Conservation (phyloP, 306 rosid genomes). For the Acmispon strigosus region DNA sequence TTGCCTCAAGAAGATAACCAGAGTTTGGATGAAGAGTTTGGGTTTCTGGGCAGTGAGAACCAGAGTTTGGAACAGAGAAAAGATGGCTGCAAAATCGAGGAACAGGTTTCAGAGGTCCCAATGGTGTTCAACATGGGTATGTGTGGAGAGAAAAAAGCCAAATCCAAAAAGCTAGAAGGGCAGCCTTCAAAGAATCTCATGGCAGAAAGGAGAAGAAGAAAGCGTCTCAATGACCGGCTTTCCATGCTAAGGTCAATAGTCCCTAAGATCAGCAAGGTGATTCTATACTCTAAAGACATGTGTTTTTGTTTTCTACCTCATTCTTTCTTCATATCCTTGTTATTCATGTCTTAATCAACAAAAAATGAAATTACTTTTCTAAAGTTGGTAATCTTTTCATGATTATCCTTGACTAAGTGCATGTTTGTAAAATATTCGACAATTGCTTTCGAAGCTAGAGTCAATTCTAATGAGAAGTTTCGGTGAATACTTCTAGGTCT, state of each 20-base stretch:
- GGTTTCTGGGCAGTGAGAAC: conserved; percentile 43
- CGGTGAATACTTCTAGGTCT: too few species aligned
- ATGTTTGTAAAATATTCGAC: too few species aligned
- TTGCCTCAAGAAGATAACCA: conserved; percentile 52
- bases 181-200: conserved; percentile 90
- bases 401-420: not conserved
- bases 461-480: too few species aligned
- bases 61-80: conserved; percentile 38
- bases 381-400: not conserved
- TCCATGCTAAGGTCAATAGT: conserved; percentile 92
- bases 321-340: not conserved
- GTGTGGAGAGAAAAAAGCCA: conserved; percentile 47
- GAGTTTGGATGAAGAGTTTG: conserved; percentile 47
- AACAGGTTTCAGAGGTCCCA: conserved; percentile 40
- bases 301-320: not conserved
- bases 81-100: conserved; percentile 61
- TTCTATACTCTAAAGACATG: not conserved
- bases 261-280: conserved; percentile 92
- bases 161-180: conserved; percentile 63
- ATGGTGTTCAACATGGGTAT: conserved; percentile 55
- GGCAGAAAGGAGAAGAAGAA: conserved; percentile 90
- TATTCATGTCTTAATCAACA: not conserved
- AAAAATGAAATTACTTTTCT: conserved; percentile 1
- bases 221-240: conserved; percentile 75
- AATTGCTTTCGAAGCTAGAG: too few species aligned